phyloP scores from a whole-genome alignment of 768 basidiomycete genomes.

The Tricholoma matsutake region DNA sequence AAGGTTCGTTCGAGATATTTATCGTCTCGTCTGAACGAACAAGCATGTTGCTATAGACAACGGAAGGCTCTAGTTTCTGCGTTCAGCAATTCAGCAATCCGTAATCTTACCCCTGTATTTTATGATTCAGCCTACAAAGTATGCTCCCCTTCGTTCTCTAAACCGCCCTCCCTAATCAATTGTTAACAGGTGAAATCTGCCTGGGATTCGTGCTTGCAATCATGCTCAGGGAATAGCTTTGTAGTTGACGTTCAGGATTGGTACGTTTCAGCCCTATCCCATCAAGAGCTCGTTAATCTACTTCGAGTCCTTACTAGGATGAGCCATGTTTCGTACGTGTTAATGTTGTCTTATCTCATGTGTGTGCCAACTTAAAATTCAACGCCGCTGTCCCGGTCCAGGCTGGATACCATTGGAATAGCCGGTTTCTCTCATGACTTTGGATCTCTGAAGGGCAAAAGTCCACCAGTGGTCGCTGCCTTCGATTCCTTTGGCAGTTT shows the following conservation, averaged over 20 bases:
- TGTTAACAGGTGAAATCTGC: slow-evolving; percentile 25
- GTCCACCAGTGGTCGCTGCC: slow-evolving; percentile 35
- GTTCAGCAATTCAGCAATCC: no score
- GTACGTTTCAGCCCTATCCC: slow-evolving; percentile 16
- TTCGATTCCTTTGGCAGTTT: slow-evolving; percentile 35
- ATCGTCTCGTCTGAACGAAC: no score
- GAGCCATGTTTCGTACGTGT: no score
- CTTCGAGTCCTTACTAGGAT: slow-evolving; percentile 39
- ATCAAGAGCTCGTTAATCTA: slow-evolving; percentile 20
- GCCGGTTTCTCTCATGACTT: no score
- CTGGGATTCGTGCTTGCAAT: slow-evolving; percentile 22
- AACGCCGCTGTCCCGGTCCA: slow-evolving; percentile 20
- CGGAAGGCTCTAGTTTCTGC: slow-evolving; percentile 49
- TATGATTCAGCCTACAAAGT: slow-evolving; percentile 54
- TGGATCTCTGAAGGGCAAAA: no score
- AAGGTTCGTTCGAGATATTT: no score
- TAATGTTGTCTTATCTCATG: no score
- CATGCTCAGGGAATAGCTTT: slow-evolving; percentile 35
- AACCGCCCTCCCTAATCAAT: background rate
- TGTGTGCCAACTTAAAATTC: no score
- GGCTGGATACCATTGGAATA: slow-evolving; percentile 57
- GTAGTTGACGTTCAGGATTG: slow-evolving; percentile 47
- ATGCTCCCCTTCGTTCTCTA: background rate
- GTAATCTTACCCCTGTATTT: slow-evolving; percentile 44
- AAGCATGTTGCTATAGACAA: slow-evolving; percentile 33